Evolutionary conservation across 164 flowering plant genomes (phyloP).

Genomic region (Stephania yunnanensis): DNA sequence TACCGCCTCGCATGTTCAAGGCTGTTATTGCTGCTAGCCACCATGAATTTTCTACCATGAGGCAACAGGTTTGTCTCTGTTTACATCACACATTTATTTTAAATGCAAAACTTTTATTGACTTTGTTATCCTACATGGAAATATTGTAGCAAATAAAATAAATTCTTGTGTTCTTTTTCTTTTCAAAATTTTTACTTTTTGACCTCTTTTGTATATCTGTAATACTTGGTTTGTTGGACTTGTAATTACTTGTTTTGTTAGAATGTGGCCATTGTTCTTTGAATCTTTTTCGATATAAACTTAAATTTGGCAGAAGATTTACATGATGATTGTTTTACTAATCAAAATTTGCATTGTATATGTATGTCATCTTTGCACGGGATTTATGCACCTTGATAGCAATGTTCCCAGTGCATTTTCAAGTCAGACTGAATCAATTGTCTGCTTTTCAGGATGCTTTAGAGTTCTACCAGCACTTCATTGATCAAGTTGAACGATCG

Average conservation of each 20-base stretch:
- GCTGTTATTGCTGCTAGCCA: conserved; percentile 27
- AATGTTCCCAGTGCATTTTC: neutral
- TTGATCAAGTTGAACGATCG: conserved; percentile 87
- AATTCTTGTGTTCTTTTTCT: neutral
- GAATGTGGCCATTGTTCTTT: too few species aligned
- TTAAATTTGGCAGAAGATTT: neutral
- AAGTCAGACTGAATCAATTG: conserved; percentile 2
- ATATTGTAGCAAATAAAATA: neutral
- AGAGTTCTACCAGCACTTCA: conserved; percentile 89
- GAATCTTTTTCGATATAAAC: too few species aligned
- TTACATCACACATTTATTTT: neutral
- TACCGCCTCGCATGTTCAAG: conserved; percentile 43
- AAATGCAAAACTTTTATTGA: neutral
- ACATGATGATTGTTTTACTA: neutral
- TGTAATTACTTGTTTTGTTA: too few species aligned
- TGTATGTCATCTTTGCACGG: neutral
- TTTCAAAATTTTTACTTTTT: neutral
- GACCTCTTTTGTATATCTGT: neutral
- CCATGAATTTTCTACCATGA: conserved; percentile 60
- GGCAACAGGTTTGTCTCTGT: conserved; percentile 69
- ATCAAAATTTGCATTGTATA: neutral
- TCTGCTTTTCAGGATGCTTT: conserved; percentile 65
- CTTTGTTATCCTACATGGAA: neutral
- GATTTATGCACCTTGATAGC: neutral
- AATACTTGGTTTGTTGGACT: too few species aligned